Evolutionary conservation across 257 asterid genomes (phyloP), one percentile per base, ranked within the genome.

Genomic region (Thymus mandschuricus): DNA sequence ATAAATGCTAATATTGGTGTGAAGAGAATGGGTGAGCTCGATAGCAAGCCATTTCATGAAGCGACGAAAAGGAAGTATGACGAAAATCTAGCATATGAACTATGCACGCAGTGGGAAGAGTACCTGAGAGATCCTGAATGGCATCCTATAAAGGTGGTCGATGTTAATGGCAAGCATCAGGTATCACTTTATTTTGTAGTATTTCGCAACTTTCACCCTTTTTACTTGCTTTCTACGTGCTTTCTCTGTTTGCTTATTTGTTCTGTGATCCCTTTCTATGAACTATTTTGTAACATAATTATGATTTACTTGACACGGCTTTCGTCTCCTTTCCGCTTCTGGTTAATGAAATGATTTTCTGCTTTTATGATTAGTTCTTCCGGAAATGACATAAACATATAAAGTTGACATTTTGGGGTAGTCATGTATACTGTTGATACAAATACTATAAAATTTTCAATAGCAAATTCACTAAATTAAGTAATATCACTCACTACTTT

Each of bases 11-110:
- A 72, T 70, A 76, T 89, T 71, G 92, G 97, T 62, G 83, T 91
- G 30, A 89, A 86, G 83, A 89, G 96, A 75, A 87, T 91, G 96
- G 98, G 98, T 50, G 98, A 91, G 78, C 96, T 93, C 30, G 87
- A 93, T 68, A 81, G 60, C 75, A 79, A 83, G 76, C 97, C 98
- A 62, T 93, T 93, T 79, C 82, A 65, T 21, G 88, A 85, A 41
- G 97, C 86, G 64, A 87, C 90, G 90, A 88, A 79, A 68, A 74
- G 76, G 78, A 91, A 78, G 73, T 87, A 94, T 64, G 75, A 55
- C 38, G 95, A 88, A 54, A 75, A 72, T 11, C 96, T 88, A 75
- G 96, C 95, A 35, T 89, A 88, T 69, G 96, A 94, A 46, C 60
- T 94, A 81, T 86, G 92, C 87, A 86, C 95, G 1, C 71, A 91